Conservation (phyloP, 305 asterid genomes). For the Solanum hybrid region DNA sequence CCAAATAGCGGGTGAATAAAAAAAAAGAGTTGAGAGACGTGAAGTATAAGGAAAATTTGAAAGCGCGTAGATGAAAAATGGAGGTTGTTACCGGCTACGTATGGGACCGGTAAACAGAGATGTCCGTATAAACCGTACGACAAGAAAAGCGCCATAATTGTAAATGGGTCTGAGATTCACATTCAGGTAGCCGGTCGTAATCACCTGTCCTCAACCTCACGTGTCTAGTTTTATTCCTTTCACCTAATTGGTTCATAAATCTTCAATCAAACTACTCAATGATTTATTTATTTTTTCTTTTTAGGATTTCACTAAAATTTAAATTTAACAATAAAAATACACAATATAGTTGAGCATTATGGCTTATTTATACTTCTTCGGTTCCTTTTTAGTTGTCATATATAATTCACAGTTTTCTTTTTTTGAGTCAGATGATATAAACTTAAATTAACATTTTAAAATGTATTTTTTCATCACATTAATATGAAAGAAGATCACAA, state of each 20-base stretch:
- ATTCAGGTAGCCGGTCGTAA: constrained; percentile 10
- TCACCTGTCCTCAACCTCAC: constrained; percentile 11
- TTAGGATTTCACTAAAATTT: neutral
- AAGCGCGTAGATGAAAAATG: constrained; percentile 18
- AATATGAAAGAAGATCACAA: neutral
- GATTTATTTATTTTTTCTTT: neutral
- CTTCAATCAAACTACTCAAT: neutral
- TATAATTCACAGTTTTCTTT: neutral
- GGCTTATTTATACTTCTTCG: neutral
- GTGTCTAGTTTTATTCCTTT: neutral
- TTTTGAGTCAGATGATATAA: no score
- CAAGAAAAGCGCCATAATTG: constrained; percentile 16
- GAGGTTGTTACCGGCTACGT: constrained; percentile 20
- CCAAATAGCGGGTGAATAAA: neutral
- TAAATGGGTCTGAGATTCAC: constrained; percentile 12
- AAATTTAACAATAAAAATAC: neutral
- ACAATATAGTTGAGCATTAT: neutral
- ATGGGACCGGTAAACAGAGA: constrained; percentile 10
- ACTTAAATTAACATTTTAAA: no score
- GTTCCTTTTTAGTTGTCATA: neutral
- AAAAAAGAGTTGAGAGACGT: neutral
- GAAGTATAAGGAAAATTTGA: neutral
- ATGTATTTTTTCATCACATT: neutral
- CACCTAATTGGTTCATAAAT: neutral
- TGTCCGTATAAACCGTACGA: constrained; percentile 52